Percentiles rank a stretch among this genome's conserved stretches.
phyloP scores from a whole-genome alignment of 441 rosid species.

The Breynia disticha region DNA sequence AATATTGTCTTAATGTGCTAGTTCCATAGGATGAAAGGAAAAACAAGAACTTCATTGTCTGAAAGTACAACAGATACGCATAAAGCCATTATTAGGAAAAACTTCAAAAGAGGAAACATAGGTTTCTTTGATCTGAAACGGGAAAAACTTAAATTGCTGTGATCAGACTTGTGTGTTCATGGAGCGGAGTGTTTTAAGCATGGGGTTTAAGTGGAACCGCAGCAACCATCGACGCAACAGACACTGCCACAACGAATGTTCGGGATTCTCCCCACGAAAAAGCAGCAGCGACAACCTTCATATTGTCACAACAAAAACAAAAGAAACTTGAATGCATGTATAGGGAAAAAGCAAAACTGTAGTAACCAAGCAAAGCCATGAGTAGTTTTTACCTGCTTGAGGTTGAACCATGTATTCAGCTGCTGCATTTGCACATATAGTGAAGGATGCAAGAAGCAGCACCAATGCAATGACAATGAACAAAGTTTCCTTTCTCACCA shows the following conservation, averaged over 20 bases:
- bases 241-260: conserved; percentile 14
- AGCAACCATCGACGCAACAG: conserved; percentile 20
- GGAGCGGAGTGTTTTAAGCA: too few relatives aligned
- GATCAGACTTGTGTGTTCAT: too few relatives aligned
- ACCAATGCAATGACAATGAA: conserved; percentile 19
- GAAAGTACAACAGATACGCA: too few relatives aligned
- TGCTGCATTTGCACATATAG: conserved; percentile 18
- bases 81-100: too few relatives aligned
- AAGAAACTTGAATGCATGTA: background rate
- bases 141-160: too few relatives aligned
- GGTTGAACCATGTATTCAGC: conserved; percentile 16
- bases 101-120: too few relatives aligned
- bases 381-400: conserved; percentile 17
- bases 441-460: conserved; percentile 13
- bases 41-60: too few relatives aligned
- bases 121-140: too few relatives aligned
- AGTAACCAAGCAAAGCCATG: background rate
- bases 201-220: conserved; percentile 1
- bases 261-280: conserved; percentile 15
- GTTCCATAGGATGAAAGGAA: too few relatives aligned
- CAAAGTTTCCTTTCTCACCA: conserved; percentile 12
- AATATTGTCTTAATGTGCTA: too few relatives aligned
- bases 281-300: conserved; percentile 33
- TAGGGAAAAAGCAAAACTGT: background rate
- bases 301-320: background rate